These are phyloP conservation scores for Globisporangium takayamanum DNA, from an alignment of 352 stramenopile genomes.

Conservation along the genomic window DNA sequence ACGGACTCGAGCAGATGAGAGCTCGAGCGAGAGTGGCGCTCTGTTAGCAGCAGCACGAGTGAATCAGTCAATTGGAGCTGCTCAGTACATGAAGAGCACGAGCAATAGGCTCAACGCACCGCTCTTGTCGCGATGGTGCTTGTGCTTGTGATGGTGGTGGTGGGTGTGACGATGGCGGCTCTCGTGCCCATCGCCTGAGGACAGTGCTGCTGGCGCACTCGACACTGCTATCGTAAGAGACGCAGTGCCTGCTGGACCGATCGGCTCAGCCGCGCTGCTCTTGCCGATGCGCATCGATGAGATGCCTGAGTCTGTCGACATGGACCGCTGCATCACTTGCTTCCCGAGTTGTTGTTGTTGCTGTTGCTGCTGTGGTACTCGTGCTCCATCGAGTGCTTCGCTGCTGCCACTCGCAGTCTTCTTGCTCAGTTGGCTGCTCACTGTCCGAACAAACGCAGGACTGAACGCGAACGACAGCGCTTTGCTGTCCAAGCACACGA, in stretches of 20 bases:
- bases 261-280: not conserved
- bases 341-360: not conserved
- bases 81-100: not conserved
- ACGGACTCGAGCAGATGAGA: not conserved
- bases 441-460: conserved; percentile 20
- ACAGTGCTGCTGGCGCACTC: not conserved
- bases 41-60: no score
- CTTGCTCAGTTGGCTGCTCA: conserved; percentile 9
- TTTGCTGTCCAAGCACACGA: conserved; percentile 35
- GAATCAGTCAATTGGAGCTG: no score
- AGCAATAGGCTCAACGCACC: not conserved
- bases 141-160: conserved; percentile 1
- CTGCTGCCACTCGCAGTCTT: conserved; percentile 8
- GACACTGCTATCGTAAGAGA: not conserved
- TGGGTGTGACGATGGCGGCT: not conserved
- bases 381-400: not conserved
- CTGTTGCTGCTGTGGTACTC: not conserved
- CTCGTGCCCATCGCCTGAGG: not conserved
- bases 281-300: not conserved
- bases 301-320: conserved; percentile 4
- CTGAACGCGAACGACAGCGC: conserved; percentile 45
- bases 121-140: not conserved
- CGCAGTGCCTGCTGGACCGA: not conserved
- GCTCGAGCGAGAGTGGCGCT: conserved; percentile 2
- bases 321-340: conserved; percentile 3